phyloP scores from a whole-genome alignment of 495 filamentous ascomycete species.

The Cladorrhinum samala region DNA sequence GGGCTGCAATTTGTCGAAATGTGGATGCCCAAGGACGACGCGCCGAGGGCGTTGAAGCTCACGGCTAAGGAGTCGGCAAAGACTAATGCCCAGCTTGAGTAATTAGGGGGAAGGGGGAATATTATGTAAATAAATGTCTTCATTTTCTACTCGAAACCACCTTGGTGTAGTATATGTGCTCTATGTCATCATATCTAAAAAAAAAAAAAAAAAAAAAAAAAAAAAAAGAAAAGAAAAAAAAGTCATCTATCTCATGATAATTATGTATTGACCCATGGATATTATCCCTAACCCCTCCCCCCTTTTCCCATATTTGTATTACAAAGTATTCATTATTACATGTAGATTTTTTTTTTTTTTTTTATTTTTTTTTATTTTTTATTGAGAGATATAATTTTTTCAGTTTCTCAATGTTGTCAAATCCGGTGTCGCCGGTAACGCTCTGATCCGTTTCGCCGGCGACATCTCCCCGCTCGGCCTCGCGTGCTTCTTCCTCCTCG shows the following conservation, averaged over 20 bases:
- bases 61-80: conserved; percentile 64
- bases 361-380: background rate
- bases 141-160: background rate
- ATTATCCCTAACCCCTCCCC: too few species aligned
- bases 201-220: too few species aligned
- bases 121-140: background rate
- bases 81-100: conserved; percentile 44
- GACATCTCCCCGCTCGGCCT: conserved; percentile 29
- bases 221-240: background rate
- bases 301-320: background rate
- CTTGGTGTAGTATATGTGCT: too few species aligned
- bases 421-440: background rate
- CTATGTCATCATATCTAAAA: too few species aligned
- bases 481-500: conserved; percentile 21
- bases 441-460: conserved; percentile 27
- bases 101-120: conserved; percentile 25
- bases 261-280: background rate
- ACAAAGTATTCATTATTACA: background rate
- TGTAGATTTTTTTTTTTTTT: background rate
- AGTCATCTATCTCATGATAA: background rate
- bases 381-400: conserved; percentile 3
- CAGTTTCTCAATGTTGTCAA: background rate
- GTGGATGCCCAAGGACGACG: conserved; percentile 78
- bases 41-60: conserved; percentile 63
- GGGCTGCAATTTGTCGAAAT: conserved; percentile 70